phyloP scores from a whole-genome alignment of 139 green algal genomes.

The Volvox africanus region DNA sequence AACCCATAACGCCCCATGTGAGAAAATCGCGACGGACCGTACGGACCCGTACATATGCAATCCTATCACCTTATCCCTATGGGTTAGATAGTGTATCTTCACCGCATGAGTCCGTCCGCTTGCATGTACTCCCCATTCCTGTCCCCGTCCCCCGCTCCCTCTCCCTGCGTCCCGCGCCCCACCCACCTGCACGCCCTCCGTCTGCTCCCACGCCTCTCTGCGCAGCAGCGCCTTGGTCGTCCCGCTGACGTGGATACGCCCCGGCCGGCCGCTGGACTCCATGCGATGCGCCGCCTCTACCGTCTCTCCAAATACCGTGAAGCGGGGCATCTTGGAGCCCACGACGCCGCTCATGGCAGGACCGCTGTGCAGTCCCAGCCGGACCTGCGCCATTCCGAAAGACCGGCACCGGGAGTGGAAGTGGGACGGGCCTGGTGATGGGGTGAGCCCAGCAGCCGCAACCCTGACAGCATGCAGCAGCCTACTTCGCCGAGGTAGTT shows the following conservation, averaged over 20 bases:
- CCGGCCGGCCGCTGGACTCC: conserved; percentile 44
- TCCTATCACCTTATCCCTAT: no score
- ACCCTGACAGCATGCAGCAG: no score
- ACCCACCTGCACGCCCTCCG: conserved; percentile 36
- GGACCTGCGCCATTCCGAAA: not conserved
- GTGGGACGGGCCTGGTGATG: no score
- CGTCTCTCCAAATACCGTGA: conserved; percentile 53
- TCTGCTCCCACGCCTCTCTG: conserved; percentile 19
- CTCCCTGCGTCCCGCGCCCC: not conserved
- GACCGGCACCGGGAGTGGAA: no score
- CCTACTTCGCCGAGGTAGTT: no score
- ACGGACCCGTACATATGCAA: no score
- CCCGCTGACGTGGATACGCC: conserved; percentile 46
- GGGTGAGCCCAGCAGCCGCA: no score
- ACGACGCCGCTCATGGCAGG: conserved; percentile 49
- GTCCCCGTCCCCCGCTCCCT: not conserved
- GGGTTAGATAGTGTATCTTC: no score
- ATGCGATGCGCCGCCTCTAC: conserved; percentile 51
- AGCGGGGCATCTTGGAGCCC: conserved; percentile 40
- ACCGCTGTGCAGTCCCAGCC: conserved; percentile 41
- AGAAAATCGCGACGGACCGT: no score
- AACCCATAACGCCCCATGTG: no score
- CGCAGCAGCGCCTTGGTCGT: conserved; percentile 21
- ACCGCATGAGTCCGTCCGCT: no score
- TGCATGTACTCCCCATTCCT: no score